These are phyloP conservation scores for Naegleria fowleri DNA, from an alignment of 208 protist species.

Conservation along the genomic window DNA sequence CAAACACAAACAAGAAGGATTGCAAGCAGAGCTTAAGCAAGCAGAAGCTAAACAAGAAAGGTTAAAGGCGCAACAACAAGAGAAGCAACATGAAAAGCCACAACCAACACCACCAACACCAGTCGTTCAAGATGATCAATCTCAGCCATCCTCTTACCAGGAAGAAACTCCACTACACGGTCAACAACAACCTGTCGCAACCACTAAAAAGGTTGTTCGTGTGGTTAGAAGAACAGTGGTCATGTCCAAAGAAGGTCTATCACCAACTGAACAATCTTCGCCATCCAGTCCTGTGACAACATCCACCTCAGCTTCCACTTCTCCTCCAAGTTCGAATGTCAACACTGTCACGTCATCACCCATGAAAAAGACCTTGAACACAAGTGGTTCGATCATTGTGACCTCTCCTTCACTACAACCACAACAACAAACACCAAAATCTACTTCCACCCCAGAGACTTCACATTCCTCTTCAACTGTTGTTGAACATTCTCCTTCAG, in stretches of 20 bases:
- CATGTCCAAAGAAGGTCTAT: neutral
- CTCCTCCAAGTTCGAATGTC: too few relatives aligned
- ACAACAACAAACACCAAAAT: too few relatives aligned
- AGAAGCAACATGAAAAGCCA: neutral
- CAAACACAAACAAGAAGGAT: neutral
- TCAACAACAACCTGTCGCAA: too few relatives aligned
- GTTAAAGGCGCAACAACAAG: neutral
- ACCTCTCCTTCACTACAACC: neutral
- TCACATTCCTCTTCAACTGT: too few relatives aligned
- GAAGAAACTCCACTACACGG: neutral
- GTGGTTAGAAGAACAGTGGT: neutral
- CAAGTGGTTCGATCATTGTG: neutral
- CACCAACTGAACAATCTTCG: too few relatives aligned
- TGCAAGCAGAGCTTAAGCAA: neutral
- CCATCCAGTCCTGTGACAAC: too few relatives aligned
- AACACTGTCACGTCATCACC: too few relatives aligned
- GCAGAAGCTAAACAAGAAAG: neutral
- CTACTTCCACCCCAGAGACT: too few relatives aligned
- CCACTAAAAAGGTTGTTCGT: neutral
- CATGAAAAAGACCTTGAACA: neutral
- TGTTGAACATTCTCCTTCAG: neutral
- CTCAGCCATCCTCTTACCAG: neutral
- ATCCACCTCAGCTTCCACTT: neutral
- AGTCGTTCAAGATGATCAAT: neutral
- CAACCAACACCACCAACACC: neutral